These are phyloP conservation scores for Elaeis guineensis DNA, from an alignment of 176 grass and related monocot genomes.

Conservation along the genomic window DNA sequence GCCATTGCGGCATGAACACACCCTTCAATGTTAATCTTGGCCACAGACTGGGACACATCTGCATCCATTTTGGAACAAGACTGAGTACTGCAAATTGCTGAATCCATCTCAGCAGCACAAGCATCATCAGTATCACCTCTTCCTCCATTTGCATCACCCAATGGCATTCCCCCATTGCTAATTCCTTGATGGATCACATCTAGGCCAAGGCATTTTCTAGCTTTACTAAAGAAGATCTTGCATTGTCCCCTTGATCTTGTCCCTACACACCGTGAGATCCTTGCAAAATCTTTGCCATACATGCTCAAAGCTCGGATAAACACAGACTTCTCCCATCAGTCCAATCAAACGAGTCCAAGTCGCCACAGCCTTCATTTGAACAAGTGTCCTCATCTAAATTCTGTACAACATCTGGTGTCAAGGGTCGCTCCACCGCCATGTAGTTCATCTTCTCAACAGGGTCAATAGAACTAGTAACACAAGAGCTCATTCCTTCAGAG, in stretches of 20 bases:
- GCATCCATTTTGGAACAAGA: conserved; percentile 51
- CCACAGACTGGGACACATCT: conserved; percentile 35
- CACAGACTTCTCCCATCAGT: conserved; percentile 68
- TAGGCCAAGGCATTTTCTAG: conserved; percentile 69
- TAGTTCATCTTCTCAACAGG: conserved; percentile 34
- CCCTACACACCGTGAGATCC: conserved; percentile 50
- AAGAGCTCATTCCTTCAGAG: conserved; percentile 75
- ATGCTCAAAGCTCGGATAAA: conserved; percentile 60
- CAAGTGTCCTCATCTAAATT: conserved; percentile 36
- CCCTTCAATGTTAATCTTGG: conserved; percentile 14
- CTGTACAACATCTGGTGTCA: conserved; percentile 15
- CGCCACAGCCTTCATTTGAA: conserved; percentile 62
- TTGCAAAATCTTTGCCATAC: conserved; percentile 75
- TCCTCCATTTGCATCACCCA: conserved; percentile 39
- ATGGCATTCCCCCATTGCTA: conserved; percentile 25
- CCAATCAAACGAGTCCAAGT: conserved; percentile 71
- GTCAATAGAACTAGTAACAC: conserved; percentile 68
- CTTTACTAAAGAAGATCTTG: conserved; percentile 94
- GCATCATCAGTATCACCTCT: conserved; percentile 61
- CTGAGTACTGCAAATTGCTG: conserved; percentile 50
- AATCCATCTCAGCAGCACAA: conserved; percentile 59
- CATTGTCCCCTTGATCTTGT: conserved; percentile 79
- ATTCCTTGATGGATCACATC: conserved; percentile 55
- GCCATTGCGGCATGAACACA: conserved; percentile 11
- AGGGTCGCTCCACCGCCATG: conserved; percentile 18